phyloP scores from a whole-genome alignment of 805 yeast species.

The Pichia rugopelliculosa region DNA sequence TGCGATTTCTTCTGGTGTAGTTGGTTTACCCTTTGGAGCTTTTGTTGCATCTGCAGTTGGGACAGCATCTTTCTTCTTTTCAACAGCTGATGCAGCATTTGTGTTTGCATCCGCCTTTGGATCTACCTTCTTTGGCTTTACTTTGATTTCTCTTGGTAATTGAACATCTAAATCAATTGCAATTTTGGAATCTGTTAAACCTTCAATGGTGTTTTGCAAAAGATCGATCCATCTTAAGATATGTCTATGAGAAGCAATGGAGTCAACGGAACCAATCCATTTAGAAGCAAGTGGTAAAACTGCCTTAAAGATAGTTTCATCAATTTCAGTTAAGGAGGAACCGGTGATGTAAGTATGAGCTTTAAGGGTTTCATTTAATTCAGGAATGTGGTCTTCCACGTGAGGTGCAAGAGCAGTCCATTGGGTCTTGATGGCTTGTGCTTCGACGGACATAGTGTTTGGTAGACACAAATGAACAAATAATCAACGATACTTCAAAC shows the following conservation, averaged over 20 bases:
- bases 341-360: slow-evolving; percentile 66
- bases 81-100: slow-evolving; percentile 10
- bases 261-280: slow-evolving; percentile 40
- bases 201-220: slow-evolving; percentile 54
- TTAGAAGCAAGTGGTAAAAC: slow-evolving; percentile 53
- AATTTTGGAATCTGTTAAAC: slow-evolving; percentile 37
- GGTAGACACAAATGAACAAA: too few species aligned
- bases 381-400: slow-evolving; percentile 42
- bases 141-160: slow-evolving; percentile 50
- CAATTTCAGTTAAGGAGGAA: slow-evolving; percentile 59
- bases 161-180: slow-evolving; percentile 51
- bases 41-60: slow-evolving; percentile 10
- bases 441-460: not conserved
- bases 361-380: slow-evolving; percentile 65
- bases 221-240: slow-evolving; percentile 89
- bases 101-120: slow-evolving; percentile 15
- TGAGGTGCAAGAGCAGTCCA: slow-evolving; percentile 60
- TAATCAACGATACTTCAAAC: too few species aligned
- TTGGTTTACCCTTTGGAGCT: slow-evolving; percentile 17
- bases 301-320: slow-evolving; percentile 59
- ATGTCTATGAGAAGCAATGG: slow-evolving; percentile 63
- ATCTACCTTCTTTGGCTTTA: slow-evolving; percentile 30
- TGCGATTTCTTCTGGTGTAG: slow-evolving; percentile 28
- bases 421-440: slow-evolving; percentile 43
- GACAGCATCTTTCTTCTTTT: slow-evolving; percentile 9